These are phyloP conservation scores for Leishmania aethiopica DNA, from an alignment of 208 protist species.

Conservation along the genomic window DNA sequence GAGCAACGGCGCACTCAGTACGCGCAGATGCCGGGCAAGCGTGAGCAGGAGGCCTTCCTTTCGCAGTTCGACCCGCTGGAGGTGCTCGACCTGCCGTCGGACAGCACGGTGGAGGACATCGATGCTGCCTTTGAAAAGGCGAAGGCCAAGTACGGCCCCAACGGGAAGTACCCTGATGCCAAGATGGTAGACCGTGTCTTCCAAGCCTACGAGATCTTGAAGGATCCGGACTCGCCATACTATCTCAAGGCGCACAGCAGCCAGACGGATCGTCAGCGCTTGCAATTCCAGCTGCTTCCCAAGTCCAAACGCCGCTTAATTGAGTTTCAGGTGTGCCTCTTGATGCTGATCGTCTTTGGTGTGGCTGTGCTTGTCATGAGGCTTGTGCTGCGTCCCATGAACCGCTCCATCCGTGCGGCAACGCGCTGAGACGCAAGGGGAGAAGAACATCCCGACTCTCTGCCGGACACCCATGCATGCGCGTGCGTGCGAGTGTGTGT, in stretches of 20 bases:
- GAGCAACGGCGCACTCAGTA: constrained; percentile 72
- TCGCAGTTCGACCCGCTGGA: constrained; percentile 83
- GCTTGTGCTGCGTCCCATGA: constrained; percentile 66
- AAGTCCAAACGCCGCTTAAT: constrained; percentile 66
- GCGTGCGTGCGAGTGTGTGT: not conserved
- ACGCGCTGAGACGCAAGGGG: constrained; percentile 44
- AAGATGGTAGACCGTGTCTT: constrained; percentile 84
- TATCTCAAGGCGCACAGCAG: constrained; percentile 79
- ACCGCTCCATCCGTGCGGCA: constrained; percentile 67
- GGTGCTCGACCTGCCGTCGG: constrained; percentile 63
- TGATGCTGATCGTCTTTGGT: constrained; percentile 47
- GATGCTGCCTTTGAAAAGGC: constrained; percentile 61
- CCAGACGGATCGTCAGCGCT: constrained; percentile 70
- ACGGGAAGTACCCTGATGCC: constrained; percentile 58
- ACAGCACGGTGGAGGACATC: constrained; percentile 81
- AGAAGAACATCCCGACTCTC: not conserved
- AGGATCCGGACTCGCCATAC: constrained; percentile 82
- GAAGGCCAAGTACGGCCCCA: constrained; percentile 70
- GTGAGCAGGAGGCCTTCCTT: constrained; percentile 85
- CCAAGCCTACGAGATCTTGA: constrained; percentile 79
- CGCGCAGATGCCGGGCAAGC: constrained; percentile 78
- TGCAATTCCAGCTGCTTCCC: constrained; percentile 88
- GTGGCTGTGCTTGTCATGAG: constrained; percentile 57
- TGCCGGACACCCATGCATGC: not conserved
- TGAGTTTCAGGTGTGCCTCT: constrained; percentile 61